phyloP scores from a whole-genome alignment of 2,329 filamentous ascomycete species.

The Arthrobotrys pseudoclavata region DNA sequence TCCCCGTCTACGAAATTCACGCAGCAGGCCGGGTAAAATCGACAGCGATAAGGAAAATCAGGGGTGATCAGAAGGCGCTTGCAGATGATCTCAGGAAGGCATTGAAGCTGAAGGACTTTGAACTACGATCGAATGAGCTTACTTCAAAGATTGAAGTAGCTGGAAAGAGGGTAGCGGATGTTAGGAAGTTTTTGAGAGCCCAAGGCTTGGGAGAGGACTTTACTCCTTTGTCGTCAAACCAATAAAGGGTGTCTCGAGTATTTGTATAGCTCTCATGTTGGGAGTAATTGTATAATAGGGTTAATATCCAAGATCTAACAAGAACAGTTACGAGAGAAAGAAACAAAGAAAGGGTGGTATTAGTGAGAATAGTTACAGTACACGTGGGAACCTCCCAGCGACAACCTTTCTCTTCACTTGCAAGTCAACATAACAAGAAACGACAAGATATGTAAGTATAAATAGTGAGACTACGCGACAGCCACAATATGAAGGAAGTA shows the following conservation, averaged over 20 bases:
- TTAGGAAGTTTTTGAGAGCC: slow-evolving; percentile 30
- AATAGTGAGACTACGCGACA: neutral
- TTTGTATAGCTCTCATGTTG: neutral
- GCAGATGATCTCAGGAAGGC: slow-evolving; percentile 29
- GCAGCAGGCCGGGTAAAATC: neutral
- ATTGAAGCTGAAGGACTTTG: slow-evolving; percentile 5
- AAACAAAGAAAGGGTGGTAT: neutral
- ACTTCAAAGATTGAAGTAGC: slow-evolving; percentile 14
- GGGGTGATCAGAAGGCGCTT: slow-evolving; percentile 33
- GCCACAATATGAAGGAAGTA: neutral
- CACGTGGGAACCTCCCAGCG: neutral
- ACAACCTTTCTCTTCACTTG: neutral
- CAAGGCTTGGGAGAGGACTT: slow-evolving; percentile 29
- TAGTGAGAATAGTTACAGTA: neutral
- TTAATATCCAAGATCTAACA: neutral
- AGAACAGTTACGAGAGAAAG: neutral
- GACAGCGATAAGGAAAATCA: slow-evolving; percentile 30
- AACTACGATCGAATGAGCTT: slow-evolving; percentile 13
- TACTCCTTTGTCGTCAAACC: neutral
- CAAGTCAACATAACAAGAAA: neutral
- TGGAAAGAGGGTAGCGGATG: neutral
- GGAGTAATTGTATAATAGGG: slow-evolving; percentile 5
- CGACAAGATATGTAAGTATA: neutral
- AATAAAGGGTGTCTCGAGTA: neutral
- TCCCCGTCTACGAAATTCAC: slow-evolving; percentile 36